phyloP scores from a whole-genome alignment of 2,329 filamentous ascomycete species.

The Aspergillus bombycis region DNA sequence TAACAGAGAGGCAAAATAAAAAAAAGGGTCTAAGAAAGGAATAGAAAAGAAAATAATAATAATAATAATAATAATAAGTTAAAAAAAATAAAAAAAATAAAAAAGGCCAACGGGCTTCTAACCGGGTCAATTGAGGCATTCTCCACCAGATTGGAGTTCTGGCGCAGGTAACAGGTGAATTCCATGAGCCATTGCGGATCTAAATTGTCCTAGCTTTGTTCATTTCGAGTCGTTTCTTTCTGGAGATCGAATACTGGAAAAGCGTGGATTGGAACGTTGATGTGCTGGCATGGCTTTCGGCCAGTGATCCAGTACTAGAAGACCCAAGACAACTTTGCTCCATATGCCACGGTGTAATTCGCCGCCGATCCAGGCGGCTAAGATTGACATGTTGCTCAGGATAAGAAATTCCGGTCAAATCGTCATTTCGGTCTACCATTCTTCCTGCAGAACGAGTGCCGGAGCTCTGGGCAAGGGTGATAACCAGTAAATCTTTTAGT shows the following conservation, averaged over 20 bases:
- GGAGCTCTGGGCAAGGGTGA: constrained; percentile 20
- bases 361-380: constrained; percentile 40
- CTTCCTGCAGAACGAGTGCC: constrained; percentile 25
- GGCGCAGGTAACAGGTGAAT: constrained; percentile 14
- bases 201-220: constrained; percentile 21
- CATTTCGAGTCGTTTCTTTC: constrained; percentile 21
- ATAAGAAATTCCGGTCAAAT: constrained; percentile 16
- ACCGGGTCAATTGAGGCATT: constrained; percentile 24
- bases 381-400: constrained; percentile 31
- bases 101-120: constrained; percentile 12
- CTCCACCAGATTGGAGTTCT: constrained; percentile 20
- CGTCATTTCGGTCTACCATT: constrained; percentile 20
- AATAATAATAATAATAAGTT: constrained; percentile 18
- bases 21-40: constrained; percentile 10
- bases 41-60: constrained; percentile 14
- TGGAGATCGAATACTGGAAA: constrained; percentile 20
- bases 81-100: constrained; percentile 19
- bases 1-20: constrained; percentile 11
- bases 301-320: constrained; percentile 73
- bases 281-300: constrained; percentile 86
- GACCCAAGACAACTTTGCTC: constrained; percentile 55
- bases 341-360: constrained; percentile 45
- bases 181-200: constrained; percentile 20
- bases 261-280: constrained; percentile 50
- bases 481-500: not conserved